phyloP scores from a whole-genome alignment of 169 alveolate species.

The Plasmodium blacklocki region DNA sequence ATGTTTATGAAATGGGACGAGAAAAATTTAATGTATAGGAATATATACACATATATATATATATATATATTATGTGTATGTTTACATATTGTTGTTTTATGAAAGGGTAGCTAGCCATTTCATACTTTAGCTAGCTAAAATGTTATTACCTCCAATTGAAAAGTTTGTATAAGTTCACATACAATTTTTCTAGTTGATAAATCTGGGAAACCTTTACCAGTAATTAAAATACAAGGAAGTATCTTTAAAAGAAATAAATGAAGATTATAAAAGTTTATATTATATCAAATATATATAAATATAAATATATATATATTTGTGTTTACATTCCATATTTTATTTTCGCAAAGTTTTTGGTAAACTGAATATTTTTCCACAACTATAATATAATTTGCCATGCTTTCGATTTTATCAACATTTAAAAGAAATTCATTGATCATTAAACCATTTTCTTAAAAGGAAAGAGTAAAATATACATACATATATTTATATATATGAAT shows the following conservation, averaged over 20 bases:
- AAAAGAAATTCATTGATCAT: constrained; percentile 62
- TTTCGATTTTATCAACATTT: constrained; percentile 50
- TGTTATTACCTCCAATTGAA: constrained; percentile 30
- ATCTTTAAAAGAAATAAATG: constrained; percentile 24
- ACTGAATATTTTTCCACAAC: constrained; percentile 81
- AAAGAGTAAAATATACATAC: neutral
- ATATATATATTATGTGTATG: neutral
- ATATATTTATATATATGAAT: neutral
- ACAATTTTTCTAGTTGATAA: constrained; percentile 74
- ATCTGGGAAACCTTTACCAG: constrained; percentile 83
- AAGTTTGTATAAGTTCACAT: constrained; percentile 14
- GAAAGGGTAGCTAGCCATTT: too few relatives aligned
- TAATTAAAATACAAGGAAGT: constrained; percentile 76
- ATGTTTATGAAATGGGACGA: neutral
- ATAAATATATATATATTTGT: neutral
- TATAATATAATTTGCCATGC: constrained; percentile 74
- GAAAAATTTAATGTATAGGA: neutral
- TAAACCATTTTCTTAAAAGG: constrained; percentile 37
- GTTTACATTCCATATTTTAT: constrained; percentile 56
- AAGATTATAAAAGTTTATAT: neutral
- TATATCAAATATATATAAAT: neutral
- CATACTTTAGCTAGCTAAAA: neutral
- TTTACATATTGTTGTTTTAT: neutral
- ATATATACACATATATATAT: neutral
- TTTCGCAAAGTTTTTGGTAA: constrained; percentile 75